Percentiles rank a stretch among this genome's conserved stretches.
Evolutionary conservation across 805 yeast species (phyloP).

Genomic region (Komagataella kurtzmanii): DNA sequence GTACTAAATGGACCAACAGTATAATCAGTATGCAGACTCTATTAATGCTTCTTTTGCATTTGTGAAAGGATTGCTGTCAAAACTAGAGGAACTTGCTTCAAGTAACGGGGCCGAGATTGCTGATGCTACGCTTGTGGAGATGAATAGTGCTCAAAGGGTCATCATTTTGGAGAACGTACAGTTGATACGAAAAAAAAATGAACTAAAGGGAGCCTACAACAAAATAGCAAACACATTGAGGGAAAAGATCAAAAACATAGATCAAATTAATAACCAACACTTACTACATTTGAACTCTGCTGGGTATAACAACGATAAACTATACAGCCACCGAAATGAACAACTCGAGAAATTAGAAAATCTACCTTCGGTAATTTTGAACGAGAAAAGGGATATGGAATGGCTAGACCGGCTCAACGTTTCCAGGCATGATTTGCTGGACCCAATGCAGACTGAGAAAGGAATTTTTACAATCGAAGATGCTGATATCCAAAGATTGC

Average conservation of each 20-base stretch:
- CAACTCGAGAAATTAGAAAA: constrained; percentile 1
- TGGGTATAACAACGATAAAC: constrained; percentile 1
- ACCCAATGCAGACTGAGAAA: background rate
- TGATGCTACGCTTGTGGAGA: background rate
- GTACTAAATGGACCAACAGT: background rate
- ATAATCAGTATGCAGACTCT: background rate
- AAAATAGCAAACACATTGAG: constrained; percentile 4
- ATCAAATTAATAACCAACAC: constrained; percentile 2
- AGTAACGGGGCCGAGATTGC: background rate
- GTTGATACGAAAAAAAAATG: background rate
- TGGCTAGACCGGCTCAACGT: background rate
- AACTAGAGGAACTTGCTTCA: background rate
- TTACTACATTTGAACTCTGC: constrained; percentile 3
- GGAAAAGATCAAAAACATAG: constrained; percentile 5
- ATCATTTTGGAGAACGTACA: background rate
- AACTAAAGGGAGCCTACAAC: constrained; percentile 6
- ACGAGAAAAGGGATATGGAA: constrained; percentile 1
- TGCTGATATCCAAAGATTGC: constrained; percentile 8
- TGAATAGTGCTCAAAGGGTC: background rate
- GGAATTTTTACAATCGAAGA: constrained; percentile 5
- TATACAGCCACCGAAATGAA: background rate
- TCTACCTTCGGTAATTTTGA: constrained; percentile 3
- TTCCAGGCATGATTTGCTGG: constrained; percentile 6
- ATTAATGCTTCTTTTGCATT: background rate
- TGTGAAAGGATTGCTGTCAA: background rate